These are phyloP conservation scores for Pseudofabraea citricarpa DNA, from an alignment of 2,329 filamentous ascomycete genomes.

Conservation along the genomic window DNA sequence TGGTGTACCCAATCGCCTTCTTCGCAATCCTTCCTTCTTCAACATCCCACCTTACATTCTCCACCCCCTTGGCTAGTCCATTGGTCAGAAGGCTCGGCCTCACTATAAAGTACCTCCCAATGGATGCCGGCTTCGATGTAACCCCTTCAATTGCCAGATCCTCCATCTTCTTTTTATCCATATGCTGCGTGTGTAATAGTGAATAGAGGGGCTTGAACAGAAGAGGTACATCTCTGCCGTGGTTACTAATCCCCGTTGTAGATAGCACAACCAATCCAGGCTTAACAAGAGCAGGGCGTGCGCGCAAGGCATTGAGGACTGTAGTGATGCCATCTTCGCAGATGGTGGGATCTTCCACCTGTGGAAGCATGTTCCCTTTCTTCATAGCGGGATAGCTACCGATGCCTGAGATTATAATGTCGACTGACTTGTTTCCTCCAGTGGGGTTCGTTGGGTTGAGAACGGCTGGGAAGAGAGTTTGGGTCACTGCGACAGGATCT, in stretches of 20 bases:
- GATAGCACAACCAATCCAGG: slow-evolving; percentile 35
- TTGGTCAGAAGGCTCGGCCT: slow-evolving; percentile 27
- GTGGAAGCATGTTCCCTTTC: slow-evolving; percentile 28
- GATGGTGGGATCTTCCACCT: slow-evolving; percentile 40
- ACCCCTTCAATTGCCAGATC: slow-evolving; percentile 21
- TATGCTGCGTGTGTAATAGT: slow-evolving; percentile 37
- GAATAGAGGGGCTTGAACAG: slow-evolving; percentile 39
- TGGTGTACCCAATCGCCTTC: slow-evolving; percentile 30
- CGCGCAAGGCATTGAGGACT: slow-evolving; percentile 33
- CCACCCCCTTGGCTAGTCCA: slow-evolving; percentile 18
- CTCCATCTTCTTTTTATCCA: slow-evolving; percentile 46
- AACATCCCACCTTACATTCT: slow-evolving; percentile 19
- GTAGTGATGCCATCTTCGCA: slow-evolving; percentile 39
- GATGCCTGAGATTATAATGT: slow-evolving; percentile 43
- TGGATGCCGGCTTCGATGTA: slow-evolving; percentile 8
- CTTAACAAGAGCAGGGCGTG: slow-evolving; percentile 15
- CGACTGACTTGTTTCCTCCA: slow-evolving; percentile 34
- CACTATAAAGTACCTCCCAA: slow-evolving; percentile 13
- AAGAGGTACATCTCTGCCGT: slow-evolving; percentile 38
- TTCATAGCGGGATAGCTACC: slow-evolving; percentile 26
- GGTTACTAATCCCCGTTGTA: slow-evolving; percentile 37
- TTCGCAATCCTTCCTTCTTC: slow-evolving; percentile 12
- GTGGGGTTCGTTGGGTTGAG: too few species aligned
- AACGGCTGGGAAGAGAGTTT: slow-evolving; percentile 27
- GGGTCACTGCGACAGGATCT: slow-evolving; percentile 32